Percentiles rank a stretch among this genome's conserved stretches.
phyloP scores from a whole-genome alignment of 2,329 filamentous ascomycete genomes.

The Cladophialophora exuberans region DNA sequence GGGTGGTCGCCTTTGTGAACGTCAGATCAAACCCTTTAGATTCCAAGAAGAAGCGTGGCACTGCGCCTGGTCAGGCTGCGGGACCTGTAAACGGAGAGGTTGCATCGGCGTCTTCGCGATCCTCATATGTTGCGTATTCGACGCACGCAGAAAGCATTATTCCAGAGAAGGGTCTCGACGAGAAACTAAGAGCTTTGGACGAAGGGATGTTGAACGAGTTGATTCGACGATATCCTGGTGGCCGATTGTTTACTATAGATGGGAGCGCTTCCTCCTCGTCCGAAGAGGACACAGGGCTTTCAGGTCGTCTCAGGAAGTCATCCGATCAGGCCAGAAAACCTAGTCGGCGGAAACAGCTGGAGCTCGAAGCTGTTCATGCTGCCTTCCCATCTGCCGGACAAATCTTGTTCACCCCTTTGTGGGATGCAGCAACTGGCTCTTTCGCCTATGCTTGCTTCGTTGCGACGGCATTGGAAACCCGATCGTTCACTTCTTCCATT shows the following conservation, averaged over 20 bases:
- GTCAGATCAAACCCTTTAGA: constrained; percentile 26
- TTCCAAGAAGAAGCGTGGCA: constrained; percentile 1
- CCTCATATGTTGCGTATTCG: constrained; percentile 18
- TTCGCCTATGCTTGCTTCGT: constrained; percentile 20
- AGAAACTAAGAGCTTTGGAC: constrained; percentile 4
- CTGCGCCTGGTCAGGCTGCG: background rate
- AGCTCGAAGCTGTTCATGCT: constrained; percentile 38
- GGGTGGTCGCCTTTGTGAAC: constrained; percentile 53
- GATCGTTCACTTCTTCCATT: constrained; percentile 43
- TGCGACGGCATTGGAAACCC: constrained; percentile 35
- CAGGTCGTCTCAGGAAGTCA: constrained; percentile 38
- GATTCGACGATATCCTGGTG: constrained; percentile 50
- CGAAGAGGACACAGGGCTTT: constrained; percentile 50
- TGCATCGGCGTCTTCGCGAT: background rate
- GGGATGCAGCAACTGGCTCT: constrained; percentile 47
- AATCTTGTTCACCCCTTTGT: constrained; percentile 55
- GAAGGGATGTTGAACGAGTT: constrained; percentile 32
- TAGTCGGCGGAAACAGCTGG: constrained; percentile 23
- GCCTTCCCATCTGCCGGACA: constrained; percentile 46
- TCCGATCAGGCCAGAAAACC: background rate
- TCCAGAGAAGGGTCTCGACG: constrained; percentile 19
- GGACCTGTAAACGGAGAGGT: background rate
- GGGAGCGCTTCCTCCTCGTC: constrained; percentile 47
- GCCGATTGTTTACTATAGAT: constrained; percentile 54
- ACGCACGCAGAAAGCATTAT: constrained; percentile 19